phyloP scores from a whole-genome alignment of 129 eudicot genomes.

The Mikania micrantha region DNA sequence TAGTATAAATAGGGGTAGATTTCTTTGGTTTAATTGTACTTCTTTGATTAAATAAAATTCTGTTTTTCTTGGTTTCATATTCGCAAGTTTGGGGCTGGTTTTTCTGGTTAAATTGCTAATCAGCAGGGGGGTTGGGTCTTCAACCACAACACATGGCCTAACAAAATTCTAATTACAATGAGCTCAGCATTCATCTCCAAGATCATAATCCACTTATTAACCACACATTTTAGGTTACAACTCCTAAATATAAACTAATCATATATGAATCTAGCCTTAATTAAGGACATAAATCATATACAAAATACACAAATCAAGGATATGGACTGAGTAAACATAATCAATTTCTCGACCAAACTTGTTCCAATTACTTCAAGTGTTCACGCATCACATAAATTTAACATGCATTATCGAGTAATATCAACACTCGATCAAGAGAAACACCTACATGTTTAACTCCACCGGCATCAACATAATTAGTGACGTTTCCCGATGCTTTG shows the following conservation, averaged over 20 bases:
- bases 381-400: background rate
- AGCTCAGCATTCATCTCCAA: slow-evolving; percentile 1
- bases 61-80: no score
- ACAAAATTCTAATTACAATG: background rate
- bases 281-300: background rate
- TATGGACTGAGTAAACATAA: background rate
- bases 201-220: background rate
- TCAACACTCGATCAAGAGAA: background rate
- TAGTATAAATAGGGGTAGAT: no score
- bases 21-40: no score
- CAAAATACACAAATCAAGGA: background rate
- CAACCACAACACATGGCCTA: no score
- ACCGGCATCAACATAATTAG: slow-evolving; percentile 47
- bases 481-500: slow-evolving; percentile 44
- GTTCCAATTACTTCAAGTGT: background rate
- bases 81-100: no score
- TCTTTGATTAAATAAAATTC: no score
- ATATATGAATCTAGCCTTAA: background rate
- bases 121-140: no score
- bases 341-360: background rate
- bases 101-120: no score
- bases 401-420: background rate
- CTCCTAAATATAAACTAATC: background rate
- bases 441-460: slow-evolving; percentile 46
- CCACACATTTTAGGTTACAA: background rate